These are phyloP conservation scores for Amniculicola lignicola DNA, from an alignment of 495 filamentous ascomycete genomes.

Conservation along the genomic window DNA sequence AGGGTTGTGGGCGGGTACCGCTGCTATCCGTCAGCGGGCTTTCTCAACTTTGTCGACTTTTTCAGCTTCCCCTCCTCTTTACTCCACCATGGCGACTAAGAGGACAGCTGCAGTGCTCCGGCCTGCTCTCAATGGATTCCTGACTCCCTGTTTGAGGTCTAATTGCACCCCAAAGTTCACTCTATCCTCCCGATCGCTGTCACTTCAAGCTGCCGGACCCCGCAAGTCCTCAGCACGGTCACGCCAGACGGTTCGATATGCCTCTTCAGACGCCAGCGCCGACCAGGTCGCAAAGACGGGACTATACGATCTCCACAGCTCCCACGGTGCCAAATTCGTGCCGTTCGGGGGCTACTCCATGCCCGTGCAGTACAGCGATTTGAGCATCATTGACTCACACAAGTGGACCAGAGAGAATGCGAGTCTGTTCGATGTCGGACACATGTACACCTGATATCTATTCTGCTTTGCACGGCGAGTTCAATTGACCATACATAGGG, in stretches of 20 bases:
- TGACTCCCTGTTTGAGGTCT: neutral
- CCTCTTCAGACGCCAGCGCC: slow-evolving; percentile 19
- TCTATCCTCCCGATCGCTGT: neutral
- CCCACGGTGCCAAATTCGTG: slow-evolving; percentile 86
- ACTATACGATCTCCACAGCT: slow-evolving; percentile 78
- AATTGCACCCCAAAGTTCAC: neutral
- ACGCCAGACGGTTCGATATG: slow-evolving; percentile 1
- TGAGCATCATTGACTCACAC: slow-evolving; percentile 76
- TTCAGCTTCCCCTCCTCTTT: neutral
- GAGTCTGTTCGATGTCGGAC: slow-evolving; percentile 81
- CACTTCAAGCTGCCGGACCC: slow-evolving; percentile 14
- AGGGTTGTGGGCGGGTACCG: slow-evolving; percentile 7
- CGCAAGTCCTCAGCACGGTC: slow-evolving; percentile 6
- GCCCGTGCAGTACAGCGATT: slow-evolving; percentile 81
- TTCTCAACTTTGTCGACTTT: neutral
- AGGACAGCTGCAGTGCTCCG: slow-evolving; percentile 10
- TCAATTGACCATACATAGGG: slow-evolving; percentile 44
- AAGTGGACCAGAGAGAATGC: slow-evolving; percentile 80
- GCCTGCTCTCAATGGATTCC: slow-evolving; percentile 18
- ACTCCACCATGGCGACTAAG: slow-evolving; percentile 25
- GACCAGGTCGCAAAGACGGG: slow-evolving; percentile 62
- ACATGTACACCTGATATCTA: slow-evolving; percentile 55
- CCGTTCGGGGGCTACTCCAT: slow-evolving; percentile 92
- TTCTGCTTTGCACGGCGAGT: neutral
- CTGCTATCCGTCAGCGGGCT: slow-evolving; percentile 6